phyloP scores from a whole-genome alignment of 192 early-diverging fungal genomes.

The Obelidium mucronatum region DNA sequence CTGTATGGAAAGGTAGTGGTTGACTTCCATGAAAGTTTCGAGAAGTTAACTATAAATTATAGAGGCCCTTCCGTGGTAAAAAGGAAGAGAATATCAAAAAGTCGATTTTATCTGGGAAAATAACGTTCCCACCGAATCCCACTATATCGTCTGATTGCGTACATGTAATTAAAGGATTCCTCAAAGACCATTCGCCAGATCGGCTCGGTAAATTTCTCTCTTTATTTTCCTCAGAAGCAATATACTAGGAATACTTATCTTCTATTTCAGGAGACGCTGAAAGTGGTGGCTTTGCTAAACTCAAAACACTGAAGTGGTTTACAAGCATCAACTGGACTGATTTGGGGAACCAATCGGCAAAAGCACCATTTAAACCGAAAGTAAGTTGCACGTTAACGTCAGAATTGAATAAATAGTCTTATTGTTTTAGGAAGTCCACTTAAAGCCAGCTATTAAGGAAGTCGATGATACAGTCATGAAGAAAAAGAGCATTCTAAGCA shows the following conservation, averaged over 20 bases:
- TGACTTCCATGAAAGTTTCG: no score
- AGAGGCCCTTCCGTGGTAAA: slow-evolving; percentile 76
- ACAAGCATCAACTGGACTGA: background rate
- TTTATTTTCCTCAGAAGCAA: background rate
- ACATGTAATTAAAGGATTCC: slow-evolving; percentile 53
- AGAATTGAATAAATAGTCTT: no score
- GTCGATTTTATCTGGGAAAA: slow-evolving; percentile 69
- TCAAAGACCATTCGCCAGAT: slow-evolving; percentile 71
- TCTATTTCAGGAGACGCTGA: background rate
- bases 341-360: background rate
- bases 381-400: background rate
- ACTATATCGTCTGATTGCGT: slow-evolving; percentile 25
- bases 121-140: slow-evolving; percentile 60
- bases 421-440: no score
- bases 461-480: background rate
- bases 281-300: background rate
- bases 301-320: slow-evolving; percentile 4
- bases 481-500: background rate
- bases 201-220: slow-evolving; percentile 67
- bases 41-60: background rate
- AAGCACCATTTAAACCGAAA: background rate
- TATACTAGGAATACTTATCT: no score
- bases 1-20: slow-evolving; percentile 64
- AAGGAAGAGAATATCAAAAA: slow-evolving; percentile 72
- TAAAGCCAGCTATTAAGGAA: background rate